Percentiles rank a stretch among this genome's conserved stretches.
phyloP scores from a whole-genome alignment of 2,329 filamentous ascomycete genomes.

The Fusarium zealandicum region DNA sequence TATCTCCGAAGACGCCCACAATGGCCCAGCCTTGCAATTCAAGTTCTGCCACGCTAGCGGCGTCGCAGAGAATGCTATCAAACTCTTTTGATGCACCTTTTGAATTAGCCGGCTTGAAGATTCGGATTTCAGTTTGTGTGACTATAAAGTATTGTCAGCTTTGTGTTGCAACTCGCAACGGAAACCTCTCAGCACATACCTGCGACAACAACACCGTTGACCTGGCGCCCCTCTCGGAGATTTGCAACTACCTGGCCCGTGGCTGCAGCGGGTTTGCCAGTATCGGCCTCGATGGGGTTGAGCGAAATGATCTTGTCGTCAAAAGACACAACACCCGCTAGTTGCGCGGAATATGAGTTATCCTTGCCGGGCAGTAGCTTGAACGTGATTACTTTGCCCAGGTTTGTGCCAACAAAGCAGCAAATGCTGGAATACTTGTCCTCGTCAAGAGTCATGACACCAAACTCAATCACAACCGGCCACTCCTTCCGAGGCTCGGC shows the following conservation, averaged over 20 bases:
- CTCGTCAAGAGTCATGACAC: slow-evolving; percentile 90
- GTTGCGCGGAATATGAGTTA: slow-evolving; percentile 71
- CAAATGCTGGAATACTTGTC: slow-evolving; percentile 95
- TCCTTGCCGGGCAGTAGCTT: slow-evolving; percentile 82
- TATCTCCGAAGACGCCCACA: slow-evolving; percentile 85
- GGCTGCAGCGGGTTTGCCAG: slow-evolving; percentile 77
- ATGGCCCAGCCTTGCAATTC: slow-evolving; percentile 80
- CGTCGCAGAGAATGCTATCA: slow-evolving; percentile 82
- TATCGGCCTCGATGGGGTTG: slow-evolving; percentile 79
- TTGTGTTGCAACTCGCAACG: neutral
- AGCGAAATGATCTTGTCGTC: slow-evolving; percentile 78
- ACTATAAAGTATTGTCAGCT: slow-evolving; percentile 53
- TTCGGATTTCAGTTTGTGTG: slow-evolving; percentile 76
- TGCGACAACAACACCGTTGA: slow-evolving; percentile 82
- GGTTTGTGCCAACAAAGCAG: slow-evolving; percentile 87
- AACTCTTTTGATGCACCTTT: slow-evolving; percentile 95
- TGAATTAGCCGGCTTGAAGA: slow-evolving; percentile 83
- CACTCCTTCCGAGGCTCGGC: slow-evolving; percentile 67
- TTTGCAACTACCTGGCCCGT: slow-evolving; percentile 78
- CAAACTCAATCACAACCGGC: slow-evolving; percentile 86
- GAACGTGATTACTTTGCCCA: slow-evolving; percentile 85
- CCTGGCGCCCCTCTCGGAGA: slow-evolving; percentile 74
- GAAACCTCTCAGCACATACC: slow-evolving; percentile 55
- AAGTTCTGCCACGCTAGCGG: slow-evolving; percentile 77
- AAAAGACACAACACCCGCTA: slow-evolving; percentile 71